Conservation (phyloP, 306 rosid genomes). For the Clitoria ternatea region DNA sequence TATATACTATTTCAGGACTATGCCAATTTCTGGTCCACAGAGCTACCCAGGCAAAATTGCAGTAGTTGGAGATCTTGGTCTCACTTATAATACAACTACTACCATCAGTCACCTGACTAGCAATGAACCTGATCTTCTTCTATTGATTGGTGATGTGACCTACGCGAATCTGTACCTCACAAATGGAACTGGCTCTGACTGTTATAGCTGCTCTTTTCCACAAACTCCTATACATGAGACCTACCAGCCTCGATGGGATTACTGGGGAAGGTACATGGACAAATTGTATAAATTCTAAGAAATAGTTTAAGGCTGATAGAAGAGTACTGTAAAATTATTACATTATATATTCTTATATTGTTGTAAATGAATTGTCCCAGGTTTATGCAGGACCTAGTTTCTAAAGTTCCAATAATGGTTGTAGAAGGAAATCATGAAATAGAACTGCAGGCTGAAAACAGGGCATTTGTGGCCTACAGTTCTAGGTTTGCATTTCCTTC, state of each 20-base stretch:
- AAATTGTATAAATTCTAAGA: not conserved
- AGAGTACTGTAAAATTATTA: not conserved
- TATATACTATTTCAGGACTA: constrained; percentile 54
- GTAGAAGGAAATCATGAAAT: constrained; percentile 87
- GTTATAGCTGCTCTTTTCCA: constrained; percentile 75
- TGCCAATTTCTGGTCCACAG: constrained; percentile 56
- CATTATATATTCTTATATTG: constrained; percentile 2
- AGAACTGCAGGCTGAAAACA: constrained; percentile 55
- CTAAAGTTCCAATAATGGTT: constrained; percentile 82
- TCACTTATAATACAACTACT: constrained; percentile 74
- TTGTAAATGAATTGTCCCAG: constrained; percentile 37
- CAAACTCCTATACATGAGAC: constrained; percentile 76
- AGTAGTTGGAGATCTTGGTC: constrained; percentile 86
- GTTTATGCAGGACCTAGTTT: constrained; percentile 75
- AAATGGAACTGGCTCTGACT: constrained; percentile 77
- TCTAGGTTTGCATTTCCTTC: constrained; percentile 90
- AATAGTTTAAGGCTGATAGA: not conserved
- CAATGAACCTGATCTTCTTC: constrained; percentile 68
- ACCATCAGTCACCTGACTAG: constrained; percentile 63
- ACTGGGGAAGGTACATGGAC: constrained; percentile 76
- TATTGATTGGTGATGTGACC: constrained; percentile 71
- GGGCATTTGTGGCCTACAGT: constrained; percentile 71
- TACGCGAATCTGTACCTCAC: constrained; percentile 82
- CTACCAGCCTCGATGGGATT: constrained; percentile 92
- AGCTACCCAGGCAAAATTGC: constrained; percentile 68